Base-by-base conservation (phyloP, 73 alveolate genomes). In the Paramecium pentaurelia region DNA sequence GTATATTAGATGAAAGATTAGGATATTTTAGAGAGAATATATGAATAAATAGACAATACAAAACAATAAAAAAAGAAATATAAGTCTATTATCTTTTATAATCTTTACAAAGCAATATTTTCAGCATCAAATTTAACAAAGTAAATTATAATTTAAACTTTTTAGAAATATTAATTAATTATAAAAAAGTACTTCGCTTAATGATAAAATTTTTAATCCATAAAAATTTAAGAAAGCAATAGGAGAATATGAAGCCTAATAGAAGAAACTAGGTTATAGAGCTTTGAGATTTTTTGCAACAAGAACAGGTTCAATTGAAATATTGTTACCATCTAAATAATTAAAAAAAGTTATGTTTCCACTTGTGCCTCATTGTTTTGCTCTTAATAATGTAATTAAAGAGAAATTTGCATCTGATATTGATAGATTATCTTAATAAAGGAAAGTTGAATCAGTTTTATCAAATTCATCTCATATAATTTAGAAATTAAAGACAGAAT, bases 231-330 rank as follows among this genome's bases (percentile, higher is more conserved):
- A 80, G 28, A 80, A 80, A 27, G 47, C 77, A 9, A 4, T 28
- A 11, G 49, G 54, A 11, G 75, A 47, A 27, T 11, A 20, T 8
- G 71, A 80, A 27, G 91, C 91, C 3, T 80, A 80, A 49, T 42
- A 80, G 12, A 80, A 80, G 45, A 80, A 80, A 49, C 12, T 80
- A 25, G 91, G 91, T 80, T 80, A 80, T 47, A 18, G 91, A 45
- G 91, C 91, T 80, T 47, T 80, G 49, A 80, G 91, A 25, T 80
- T 80, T 47, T 80, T 80, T 49, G 75, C 91, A 8, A 80, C 91
- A 2, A 80, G 91, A 49, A 45, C 77, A 9, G 91, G 91, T 10
- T 47, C 71, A 4, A 80, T 80, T 4, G 91, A 80, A 27, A 80
- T 80, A 25, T 28, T 45, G 18, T 36, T 80, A 27, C 20, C 37